These are phyloP conservation scores for Candida schatavii DNA, from an alignment of 805 yeast species.

Conservation along the genomic window DNA sequence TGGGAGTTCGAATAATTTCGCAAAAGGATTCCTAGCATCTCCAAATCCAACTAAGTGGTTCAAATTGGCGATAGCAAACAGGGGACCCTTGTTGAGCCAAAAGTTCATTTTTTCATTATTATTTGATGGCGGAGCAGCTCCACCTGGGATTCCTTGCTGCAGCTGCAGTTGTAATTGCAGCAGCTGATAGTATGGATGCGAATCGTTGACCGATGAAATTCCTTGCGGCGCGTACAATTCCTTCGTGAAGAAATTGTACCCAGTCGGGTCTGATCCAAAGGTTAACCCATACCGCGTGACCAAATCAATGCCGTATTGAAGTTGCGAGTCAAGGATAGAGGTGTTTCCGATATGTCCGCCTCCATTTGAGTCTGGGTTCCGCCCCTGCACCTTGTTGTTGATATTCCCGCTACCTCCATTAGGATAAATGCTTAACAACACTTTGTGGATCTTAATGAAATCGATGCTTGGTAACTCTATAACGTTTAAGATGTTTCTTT, in stretches of 20 bases:
- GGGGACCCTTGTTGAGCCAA: slow-evolving; percentile 74
- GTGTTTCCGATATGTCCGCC: slow-evolving; percentile 6
- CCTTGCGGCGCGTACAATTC: slow-evolving; percentile 33
- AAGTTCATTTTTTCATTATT: slow-evolving; percentile 52
- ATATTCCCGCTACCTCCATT: neutral
- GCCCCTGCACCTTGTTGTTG: no score
- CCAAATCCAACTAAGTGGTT: slow-evolving; percentile 78
- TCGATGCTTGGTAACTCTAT: slow-evolving; percentile 59
- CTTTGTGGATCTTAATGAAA: slow-evolving; percentile 66
- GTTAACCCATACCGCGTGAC: slow-evolving; percentile 64
- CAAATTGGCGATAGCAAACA: slow-evolving; percentile 74
- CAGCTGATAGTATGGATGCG: slow-evolving; percentile 31
- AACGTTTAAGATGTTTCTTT: slow-evolving; percentile 56
- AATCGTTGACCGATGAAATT: slow-evolving; percentile 26
- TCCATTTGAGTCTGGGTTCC: slow-evolving; percentile 8
- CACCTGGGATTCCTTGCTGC: slow-evolving; percentile 5
- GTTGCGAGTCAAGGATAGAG: slow-evolving; percentile 41
- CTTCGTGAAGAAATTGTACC: slow-evolving; percentile 10
- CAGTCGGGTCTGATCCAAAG: slow-evolving; percentile 59
- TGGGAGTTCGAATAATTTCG: slow-evolving; percentile 67
- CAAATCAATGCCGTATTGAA: slow-evolving; percentile 55
- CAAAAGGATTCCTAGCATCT: slow-evolving; percentile 71
- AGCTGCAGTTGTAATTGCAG: slow-evolving; percentile 18
- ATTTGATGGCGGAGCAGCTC: slow-evolving; percentile 21
- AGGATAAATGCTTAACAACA: slow-evolving; percentile 53